Percentiles rank a stretch among this genome's conserved stretches.
Evolutionary conservation across 352 stramenopile genomes (phyloP).

Genomic region (Pythium brassicae): DNA sequence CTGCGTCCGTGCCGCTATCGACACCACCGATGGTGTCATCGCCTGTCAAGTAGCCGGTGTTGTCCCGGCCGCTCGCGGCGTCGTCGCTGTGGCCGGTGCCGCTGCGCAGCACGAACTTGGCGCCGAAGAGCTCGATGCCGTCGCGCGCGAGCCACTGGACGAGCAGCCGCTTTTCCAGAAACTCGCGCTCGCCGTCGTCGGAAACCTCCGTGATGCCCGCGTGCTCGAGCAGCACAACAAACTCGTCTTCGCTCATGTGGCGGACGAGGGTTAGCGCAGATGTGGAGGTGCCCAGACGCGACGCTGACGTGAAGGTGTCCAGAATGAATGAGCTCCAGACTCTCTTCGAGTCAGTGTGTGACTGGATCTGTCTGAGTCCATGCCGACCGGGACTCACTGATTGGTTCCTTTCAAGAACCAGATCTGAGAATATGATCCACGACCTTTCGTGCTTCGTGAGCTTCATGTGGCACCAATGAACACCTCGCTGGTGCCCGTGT

Average conservation of each 20-base stretch:
- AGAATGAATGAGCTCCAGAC: no score
- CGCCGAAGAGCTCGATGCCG: conserved; percentile 57
- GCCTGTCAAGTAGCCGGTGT: conserved; percentile 12
- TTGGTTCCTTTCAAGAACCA: no score
- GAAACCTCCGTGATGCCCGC: conserved; percentile 69
- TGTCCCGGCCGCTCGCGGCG: conserved; percentile 20
- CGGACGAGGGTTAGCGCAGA: not conserved
- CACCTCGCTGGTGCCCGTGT: no score
- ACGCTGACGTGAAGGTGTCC: no score
- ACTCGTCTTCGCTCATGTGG: conserved; percentile 79
- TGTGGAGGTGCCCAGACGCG: no score
- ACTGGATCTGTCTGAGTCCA: no score
- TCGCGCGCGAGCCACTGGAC: conserved; percentile 70
- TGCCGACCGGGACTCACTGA: no score
- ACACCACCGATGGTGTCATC: conserved; percentile 5
- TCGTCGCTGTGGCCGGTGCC: conserved; percentile 12
- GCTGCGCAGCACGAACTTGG: conserved; percentile 14
- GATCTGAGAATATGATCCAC: no score
- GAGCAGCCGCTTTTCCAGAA: conserved; percentile 57
- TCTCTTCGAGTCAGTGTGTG: no score
- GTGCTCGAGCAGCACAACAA: conserved; percentile 80
- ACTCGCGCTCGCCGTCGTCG: conserved; percentile 67
- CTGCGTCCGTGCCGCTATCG: conserved; percentile 13
- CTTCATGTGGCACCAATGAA: no score
- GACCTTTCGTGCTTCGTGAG: no score